Base-by-base conservation (phyloP, 2,329 filamentous ascomycete species). In the Colletotrichum eremochloae region DNA sequence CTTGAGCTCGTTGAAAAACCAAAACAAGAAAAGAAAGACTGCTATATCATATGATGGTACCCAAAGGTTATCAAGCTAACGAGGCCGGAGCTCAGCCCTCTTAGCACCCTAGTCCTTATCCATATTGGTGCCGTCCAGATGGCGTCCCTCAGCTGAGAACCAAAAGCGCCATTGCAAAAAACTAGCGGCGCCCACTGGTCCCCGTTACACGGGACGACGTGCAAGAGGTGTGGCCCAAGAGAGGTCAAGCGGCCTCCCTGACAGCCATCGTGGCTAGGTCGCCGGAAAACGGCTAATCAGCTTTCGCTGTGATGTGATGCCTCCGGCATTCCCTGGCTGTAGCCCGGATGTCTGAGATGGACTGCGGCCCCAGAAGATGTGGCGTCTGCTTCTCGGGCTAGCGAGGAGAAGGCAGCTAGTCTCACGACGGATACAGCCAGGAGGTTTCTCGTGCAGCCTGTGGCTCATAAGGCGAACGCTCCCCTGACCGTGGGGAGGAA, bases 141-240 rank as follows among this genome's bases (percentile, higher is more conserved):
- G 64, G 64, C 67, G 56, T 61, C 31, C 71, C 38, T 63, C 71
- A 67, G 71, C 71, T 73, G 62, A 73, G 46, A 38, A 38, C 50
- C 31, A 42, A 48, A 3, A 42, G 55, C 67, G 67, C 71, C 67
- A 48, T 46, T 36, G 38, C 29, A 18, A 36, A 18, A n/a, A n/a
- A n/a, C 15, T 18, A 55, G 31, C 15, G 18, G 15, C 36, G 2
- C 12, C 29, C n/a, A 71, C 40, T 58, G 71, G 67, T 15, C 15
- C n/a, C 9, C 2, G 24, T 6, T 46, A 7, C 31, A 36, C 52
- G 20, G 50, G 31, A 50, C 4, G n/a, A 44, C 38, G 53, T 18
- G 53, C 46, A 38, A 15, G 14, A 66, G 55, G 24, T 40, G 38
- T 63, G 53, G 60, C 46, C 38, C 36, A n/a, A 40, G 48, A 53